Evolutionary conservation across 2,329 filamentous ascomycete species (phyloP), one percentile per base, ranked within the genome.

Genomic region (Bipolaris sorokiniana): DNA sequence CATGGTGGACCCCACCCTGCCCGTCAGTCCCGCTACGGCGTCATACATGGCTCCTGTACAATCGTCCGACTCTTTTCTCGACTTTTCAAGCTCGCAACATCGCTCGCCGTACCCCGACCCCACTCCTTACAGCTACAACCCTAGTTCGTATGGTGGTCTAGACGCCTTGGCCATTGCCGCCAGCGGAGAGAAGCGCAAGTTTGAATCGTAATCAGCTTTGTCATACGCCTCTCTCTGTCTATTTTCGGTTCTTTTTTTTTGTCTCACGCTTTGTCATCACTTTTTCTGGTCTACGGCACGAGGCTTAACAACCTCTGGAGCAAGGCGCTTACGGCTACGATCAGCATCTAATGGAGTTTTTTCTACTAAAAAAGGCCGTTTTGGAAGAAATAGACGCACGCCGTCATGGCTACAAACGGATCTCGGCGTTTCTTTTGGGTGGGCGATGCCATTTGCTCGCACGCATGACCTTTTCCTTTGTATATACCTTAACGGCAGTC

Each of bases 341-440:
- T 34, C 42, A 56, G 31, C 34, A 50, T 44, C 34, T 47, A 36
- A 36, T 51, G 62, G 65, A 61, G 61, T 67, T 58, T 28, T 28
- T 28, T 28, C 3, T 26, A 28, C 56, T 26, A 69, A 72, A 70
- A 63, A 41, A 41, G 38, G 34, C 60, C 56, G 34, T 38, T 52
- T 56, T 57, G 15, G 56, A 66, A 66, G 49, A 74, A 72, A 73
- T 37, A 76, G 73, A 76, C 73, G 73, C 73, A 73, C 70, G 75
- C 74, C 71, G 71, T 75, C 74, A 76, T 62, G 75, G 74, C 74
- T 75, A 76, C 64, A 67, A 76, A 61, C 48, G 59, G 54, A 58
- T 62, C 34, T 48, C 52, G 62, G 64, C 51, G 62, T 67, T 64
- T 48, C 54, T n/a, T n/a, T 36, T 36, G 34, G 23, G 40, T 42